Evolutionary conservation across 129 eudicot species (phyloP), one percentile per base, ranked within the genome.

Genomic region (Apium graveolens): DNA sequence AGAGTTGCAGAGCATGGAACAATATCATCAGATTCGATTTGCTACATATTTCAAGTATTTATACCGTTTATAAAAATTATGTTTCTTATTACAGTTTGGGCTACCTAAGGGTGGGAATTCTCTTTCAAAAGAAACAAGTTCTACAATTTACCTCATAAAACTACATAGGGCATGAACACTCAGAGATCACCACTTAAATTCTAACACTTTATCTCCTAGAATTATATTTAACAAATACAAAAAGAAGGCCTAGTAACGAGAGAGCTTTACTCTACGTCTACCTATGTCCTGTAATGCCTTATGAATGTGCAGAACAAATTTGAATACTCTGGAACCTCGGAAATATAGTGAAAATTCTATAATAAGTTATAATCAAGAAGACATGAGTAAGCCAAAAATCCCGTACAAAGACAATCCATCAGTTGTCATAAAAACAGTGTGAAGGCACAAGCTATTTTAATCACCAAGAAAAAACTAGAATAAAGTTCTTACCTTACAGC

Each of bases 401-500:
- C 16, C 53, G 24, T 14, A 48, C 1, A 14, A 48, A 8, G 8
- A 18, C 57, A 17, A 49, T 49, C 57, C 57, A 49, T 49, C 57
- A 49, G 57, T 49, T 49, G 24, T 49, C 57, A 16, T 49, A 21
- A 6, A 57, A 57, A 57, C 12, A 57, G 66, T 57, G 14, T n/a
- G 4, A 57, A 57, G 66, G 8, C 31, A n/a, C 24, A 18, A 13
- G 32, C 71, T 31, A 65, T 21, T 2, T 12, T 65, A n/a, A 63
- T 29, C 31, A 63, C 17, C 3, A 29, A 21, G 11, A 20, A n/a
- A n/a, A 57, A n/a, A 44, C 55, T 42, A 77, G 44, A 24, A 21
- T 14, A 29, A 37, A 65, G 45, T 68, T 31, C 87, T 79, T 83
- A 95, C 99, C 83, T 95, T 95, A 75, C 96, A 87, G 45, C 95